A percentile compares a stretch with the other conserved stretches of the same genome.
Evolutionary conservation across 495 filamentous ascomycete species (phyloP).

Genomic region (Aspergillus biplanus): DNA sequence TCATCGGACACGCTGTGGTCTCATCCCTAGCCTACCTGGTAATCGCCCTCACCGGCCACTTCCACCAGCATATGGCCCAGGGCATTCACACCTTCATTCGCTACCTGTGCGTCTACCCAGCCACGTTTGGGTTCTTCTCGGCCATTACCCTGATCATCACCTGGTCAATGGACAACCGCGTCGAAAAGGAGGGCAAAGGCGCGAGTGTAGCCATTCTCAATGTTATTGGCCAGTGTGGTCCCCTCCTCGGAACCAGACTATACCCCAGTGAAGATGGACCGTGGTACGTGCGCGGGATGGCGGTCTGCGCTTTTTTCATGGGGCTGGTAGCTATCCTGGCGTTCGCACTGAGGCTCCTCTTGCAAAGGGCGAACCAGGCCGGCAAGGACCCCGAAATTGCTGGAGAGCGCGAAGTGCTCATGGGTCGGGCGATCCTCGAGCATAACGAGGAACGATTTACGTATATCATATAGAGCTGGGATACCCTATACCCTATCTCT

Average conservation of each 20-base stretch:
- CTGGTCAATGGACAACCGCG: constrained; percentile 67
- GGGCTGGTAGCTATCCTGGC: constrained; percentile 50
- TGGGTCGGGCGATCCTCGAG: constrained; percentile 33
- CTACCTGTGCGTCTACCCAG: constrained; percentile 62
- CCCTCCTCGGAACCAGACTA: constrained; percentile 62
- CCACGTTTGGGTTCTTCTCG: constrained; percentile 63
- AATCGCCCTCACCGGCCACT: constrained; percentile 51
- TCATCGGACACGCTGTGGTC: constrained; percentile 55
- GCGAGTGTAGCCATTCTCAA: constrained; percentile 62
- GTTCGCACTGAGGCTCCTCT: constrained; percentile 46
- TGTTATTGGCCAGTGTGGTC: constrained; percentile 64
- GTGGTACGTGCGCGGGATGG: constrained; percentile 63
- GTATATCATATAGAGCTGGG: constrained; percentile 34
- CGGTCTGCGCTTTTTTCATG: constrained; percentile 63
- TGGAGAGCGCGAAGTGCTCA: constrained; percentile 44
- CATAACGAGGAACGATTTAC: constrained; percentile 32
- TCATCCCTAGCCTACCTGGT: constrained; percentile 64
- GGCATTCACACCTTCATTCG: constrained; percentile 44
- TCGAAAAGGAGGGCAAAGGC: constrained; percentile 57
- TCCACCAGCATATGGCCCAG: constrained; percentile 38
- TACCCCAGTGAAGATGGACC: constrained; percentile 61
- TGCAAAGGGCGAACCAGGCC: constrained; percentile 47
- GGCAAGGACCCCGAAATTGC: constrained; percentile 11
- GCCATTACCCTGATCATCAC: constrained; percentile 65
- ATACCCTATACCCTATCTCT: background rate